Percentiles rank a stretch among this genome's conserved stretches.
These are phyloP conservation scores for Buxus sempervirens DNA, from an alignment of 164 flowering plant species.

Conservation along the genomic window DNA sequence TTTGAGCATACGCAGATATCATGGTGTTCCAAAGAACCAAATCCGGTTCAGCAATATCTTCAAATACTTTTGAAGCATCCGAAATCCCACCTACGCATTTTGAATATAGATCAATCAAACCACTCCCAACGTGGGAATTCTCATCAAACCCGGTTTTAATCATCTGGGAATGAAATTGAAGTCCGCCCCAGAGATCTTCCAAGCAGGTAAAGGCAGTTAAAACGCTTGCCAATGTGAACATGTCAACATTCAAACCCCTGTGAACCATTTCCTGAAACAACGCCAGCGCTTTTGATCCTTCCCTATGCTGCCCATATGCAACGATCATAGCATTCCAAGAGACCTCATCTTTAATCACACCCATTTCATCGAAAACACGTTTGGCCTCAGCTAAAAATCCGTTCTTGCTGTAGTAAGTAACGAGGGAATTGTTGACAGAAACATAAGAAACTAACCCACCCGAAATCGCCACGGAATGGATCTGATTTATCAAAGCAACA, in stretches of 20 bases:
- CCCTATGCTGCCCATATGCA: slow-evolving; percentile 64
- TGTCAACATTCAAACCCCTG: slow-evolving; percentile 46
- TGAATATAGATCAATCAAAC: slow-evolving; percentile 76
- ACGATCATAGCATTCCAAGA: slow-evolving; percentile 93
- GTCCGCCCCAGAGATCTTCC: slow-evolving; percentile 58
- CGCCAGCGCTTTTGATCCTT: slow-evolving; percentile 52
- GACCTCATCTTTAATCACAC: slow-evolving; percentile 58
- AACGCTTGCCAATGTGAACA: slow-evolving; percentile 76
- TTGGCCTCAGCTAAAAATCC: slow-evolving; percentile 54
- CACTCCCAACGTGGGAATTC: slow-evolving; percentile 80
- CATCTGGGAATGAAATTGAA: slow-evolving; percentile 74
- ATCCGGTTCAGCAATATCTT: slow-evolving; percentile 57
- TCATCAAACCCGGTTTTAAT: slow-evolving; percentile 61
- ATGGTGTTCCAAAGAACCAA: slow-evolving; percentile 90
- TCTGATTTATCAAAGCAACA: slow-evolving; percentile 34
- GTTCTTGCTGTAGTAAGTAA: slow-evolving; percentile 56
- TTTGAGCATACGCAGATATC: slow-evolving; percentile 74
- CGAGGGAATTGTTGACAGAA: slow-evolving; percentile 60
- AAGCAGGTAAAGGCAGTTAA: slow-evolving; percentile 68
- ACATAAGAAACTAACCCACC: slow-evolving; percentile 55
- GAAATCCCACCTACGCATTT: slow-evolving; percentile 54
- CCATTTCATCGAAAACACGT: slow-evolving; percentile 50
- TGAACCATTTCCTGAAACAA: slow-evolving; percentile 63
- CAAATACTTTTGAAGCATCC: slow-evolving; percentile 53
- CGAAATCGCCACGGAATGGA: slow-evolving; percentile 46